Evolutionary conservation across 2,329 filamentous ascomycete genomes (phyloP).

Genomic region (Aspergillus viridinutans): DNA sequence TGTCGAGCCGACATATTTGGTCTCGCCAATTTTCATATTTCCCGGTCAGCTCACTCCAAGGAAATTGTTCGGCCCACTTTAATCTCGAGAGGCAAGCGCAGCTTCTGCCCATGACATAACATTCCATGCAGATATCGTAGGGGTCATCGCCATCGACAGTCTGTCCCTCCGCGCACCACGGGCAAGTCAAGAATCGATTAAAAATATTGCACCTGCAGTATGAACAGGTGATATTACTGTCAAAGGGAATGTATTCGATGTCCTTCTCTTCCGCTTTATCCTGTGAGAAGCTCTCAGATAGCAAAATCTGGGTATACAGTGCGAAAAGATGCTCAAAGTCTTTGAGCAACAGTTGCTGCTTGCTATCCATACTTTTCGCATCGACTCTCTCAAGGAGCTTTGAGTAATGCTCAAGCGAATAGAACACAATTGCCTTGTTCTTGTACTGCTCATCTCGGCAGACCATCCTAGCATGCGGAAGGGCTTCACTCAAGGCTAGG

Average conservation of each 20-base stretch:
- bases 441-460: constrained; percentile 99
- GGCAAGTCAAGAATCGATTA: constrained; percentile 92
- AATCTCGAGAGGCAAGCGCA: constrained; percentile 83
- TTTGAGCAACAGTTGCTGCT: constrained; percentile 65
- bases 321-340: constrained; percentile 79
- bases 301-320: constrained; percentile 71
- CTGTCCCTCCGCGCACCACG: constrained; percentile 68
- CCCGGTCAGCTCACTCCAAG: constrained; percentile 70
- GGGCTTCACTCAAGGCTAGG: constrained; percentile 76
- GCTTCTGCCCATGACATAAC: constrained; percentile 93
- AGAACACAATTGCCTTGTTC: constrained; percentile 94
- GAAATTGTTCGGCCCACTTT: constrained; percentile 89
- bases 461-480: constrained; percentile 83
- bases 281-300: constrained; percentile 79
- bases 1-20: constrained; percentile 70
- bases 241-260: constrained; percentile 73
- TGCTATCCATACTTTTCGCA: constrained; percentile 41
- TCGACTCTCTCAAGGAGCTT: constrained; percentile 55
- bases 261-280: constrained; percentile 59
- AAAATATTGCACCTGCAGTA: constrained; percentile 97
- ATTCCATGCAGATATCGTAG: constrained; percentile 97
- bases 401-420: constrained; percentile 75
- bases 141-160: constrained; percentile 71
- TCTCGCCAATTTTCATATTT: constrained; percentile 81
- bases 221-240: constrained; percentile 89